Percentiles rank a stretch among this genome's conserved stretches.
Evolutionary conservation across 768 basidiomycete species (phyloP).

Genomic region (Podaxis mareebaensis): DNA sequence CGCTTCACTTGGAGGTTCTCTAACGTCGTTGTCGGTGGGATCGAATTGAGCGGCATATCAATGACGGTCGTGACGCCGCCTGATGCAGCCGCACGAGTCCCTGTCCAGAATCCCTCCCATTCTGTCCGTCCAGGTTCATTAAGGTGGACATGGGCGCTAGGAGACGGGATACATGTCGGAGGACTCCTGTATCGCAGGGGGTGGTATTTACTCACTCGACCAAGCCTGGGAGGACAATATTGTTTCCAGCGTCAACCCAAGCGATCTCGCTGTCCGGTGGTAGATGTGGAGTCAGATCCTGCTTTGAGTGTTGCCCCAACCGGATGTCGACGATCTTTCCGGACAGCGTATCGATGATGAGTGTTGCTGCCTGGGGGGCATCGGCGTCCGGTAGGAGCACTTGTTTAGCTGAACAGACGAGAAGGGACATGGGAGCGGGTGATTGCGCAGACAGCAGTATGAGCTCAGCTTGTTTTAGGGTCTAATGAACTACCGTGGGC

Average conservation of each 20-base stretch:
- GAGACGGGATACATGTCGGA: conserved; percentile 14
- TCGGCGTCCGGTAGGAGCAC: conserved; percentile 56
- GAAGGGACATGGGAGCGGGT: conserved; percentile 3
- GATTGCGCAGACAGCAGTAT: conserved; percentile 3
- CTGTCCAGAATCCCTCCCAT: conserved; percentile 94
- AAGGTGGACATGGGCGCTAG: conserved; percentile 87
- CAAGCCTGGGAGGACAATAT: conserved; percentile 72
- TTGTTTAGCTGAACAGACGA: conserved; percentile 52
- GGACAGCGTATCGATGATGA: conserved; percentile 54
- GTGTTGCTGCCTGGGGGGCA: conserved; percentile 60
- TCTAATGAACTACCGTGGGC: neutral
- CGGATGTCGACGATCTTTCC: conserved; percentile 63
- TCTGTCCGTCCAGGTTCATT: conserved; percentile 92
- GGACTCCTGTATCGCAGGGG: neutral
- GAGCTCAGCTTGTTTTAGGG: neutral
- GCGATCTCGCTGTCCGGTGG: conserved; percentile 25
- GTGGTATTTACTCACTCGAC: conserved; percentile 60
- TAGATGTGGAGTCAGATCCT: conserved; percentile 30
- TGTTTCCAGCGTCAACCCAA: conserved; percentile 58
- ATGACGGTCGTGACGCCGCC: conserved; percentile 96
- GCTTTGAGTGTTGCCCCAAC: conserved; percentile 29
- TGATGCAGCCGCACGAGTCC: conserved; percentile 86
- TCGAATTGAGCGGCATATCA: conserved; percentile 98
- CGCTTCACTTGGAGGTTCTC: conserved; percentile 73
- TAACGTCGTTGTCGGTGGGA: conserved; percentile 92